A percentile compares a stretch with the other conserved stretches of the same genome.
Conservation (phyloP, 176 grass and related monocot species). For the Hyparrhenia diplandra region DNA sequence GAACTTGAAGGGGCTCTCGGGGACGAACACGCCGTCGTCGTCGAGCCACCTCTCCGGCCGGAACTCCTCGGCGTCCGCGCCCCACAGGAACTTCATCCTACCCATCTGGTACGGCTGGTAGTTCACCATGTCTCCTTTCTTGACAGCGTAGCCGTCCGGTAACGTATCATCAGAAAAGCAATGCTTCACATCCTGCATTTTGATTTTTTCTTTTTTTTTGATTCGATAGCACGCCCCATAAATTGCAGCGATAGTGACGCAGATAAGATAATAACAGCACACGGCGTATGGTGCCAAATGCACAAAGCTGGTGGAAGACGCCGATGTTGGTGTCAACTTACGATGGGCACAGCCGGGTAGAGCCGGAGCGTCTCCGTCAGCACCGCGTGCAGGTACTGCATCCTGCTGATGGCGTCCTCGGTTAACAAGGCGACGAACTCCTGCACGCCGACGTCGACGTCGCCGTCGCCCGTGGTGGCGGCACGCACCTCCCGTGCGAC, state of each 20-base stretch:
- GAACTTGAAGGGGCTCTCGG: constrained; percentile 74
- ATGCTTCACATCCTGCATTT: constrained; percentile 54
- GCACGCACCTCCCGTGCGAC: constrained; percentile 41
- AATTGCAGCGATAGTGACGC: no score
- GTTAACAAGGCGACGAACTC: constrained; percentile 34
- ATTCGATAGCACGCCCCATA: no score
- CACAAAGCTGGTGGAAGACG: no score
- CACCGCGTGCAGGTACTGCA: constrained; percentile 78
- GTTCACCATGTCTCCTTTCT: constrained; percentile 68
- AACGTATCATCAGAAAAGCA: constrained; percentile 72
- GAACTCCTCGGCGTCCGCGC: constrained; percentile 67
- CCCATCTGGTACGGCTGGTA: constrained; percentile 86
- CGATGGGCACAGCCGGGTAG: constrained; percentile 65
- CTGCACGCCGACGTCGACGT: constrained; percentile 1
- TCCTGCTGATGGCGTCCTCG: constrained; percentile 46
- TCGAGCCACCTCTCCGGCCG: constrained; percentile 80
- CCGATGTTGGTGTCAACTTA: background rate
- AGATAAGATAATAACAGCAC: background rate
- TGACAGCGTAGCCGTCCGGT: constrained; percentile 56
- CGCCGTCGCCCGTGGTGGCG: constrained; percentile 20
- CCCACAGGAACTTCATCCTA: constrained; percentile 84
- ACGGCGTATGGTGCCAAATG: no score
- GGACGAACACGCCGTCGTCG: constrained; percentile 45
- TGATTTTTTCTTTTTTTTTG: no score
- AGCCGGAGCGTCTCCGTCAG: constrained; percentile 73